Base-by-base conservation (phyloP, 2,329 filamentous ascomycete species). In the Nectriaceae sp. region DNA sequence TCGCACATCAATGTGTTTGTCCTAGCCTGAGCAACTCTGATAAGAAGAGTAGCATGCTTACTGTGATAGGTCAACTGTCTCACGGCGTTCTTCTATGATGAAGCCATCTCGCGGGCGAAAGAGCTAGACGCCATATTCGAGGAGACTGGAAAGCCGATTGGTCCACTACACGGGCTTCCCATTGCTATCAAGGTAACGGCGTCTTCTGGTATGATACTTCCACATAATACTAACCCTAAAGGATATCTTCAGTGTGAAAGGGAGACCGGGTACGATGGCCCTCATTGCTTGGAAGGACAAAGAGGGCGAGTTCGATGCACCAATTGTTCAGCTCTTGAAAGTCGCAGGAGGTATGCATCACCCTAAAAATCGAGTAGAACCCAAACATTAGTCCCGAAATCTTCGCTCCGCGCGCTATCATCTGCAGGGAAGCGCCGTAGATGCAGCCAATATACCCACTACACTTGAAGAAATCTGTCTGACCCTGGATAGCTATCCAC, bases 101-200 rank as follows among this genome's bases (percentile, higher is more conserved):
- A 31, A 31, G 26, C 26, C 8, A 8, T 31, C 10, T 15, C 8
- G 26, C 26, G 26, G 15, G 26, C 26, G 8, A 15, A 8, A 8
- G 26, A 31, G 26, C 26, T 31, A 10, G 26, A 31, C 15, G 26
- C 8, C 3, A 4, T 46, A 1, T 44, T 53, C 15, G 39, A 36
- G 22, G n/a, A 26, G 2, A 53, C 47, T 3, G 49, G 54, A 4
- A 42, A 31, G 21, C 38, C 49, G 3, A 39, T 55, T 4, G 55
- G 55, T 10, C 81, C 83, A 4, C 70, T 88, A 3, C 84, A 88
- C 64, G 85, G 84, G 2, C 68, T 84, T 1, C 81, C 81, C 0
- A 70, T 84, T n/a, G 58, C 53, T 11, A 46, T 61, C 45, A 73
- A 70, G 55, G 59, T 31, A 31, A 31, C 26, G 15, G 15, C 26